Evolutionary conservation across 2,329 filamentous ascomycete species (phyloP).

Genomic region (Atkinsonella hypoxylon): DNA sequence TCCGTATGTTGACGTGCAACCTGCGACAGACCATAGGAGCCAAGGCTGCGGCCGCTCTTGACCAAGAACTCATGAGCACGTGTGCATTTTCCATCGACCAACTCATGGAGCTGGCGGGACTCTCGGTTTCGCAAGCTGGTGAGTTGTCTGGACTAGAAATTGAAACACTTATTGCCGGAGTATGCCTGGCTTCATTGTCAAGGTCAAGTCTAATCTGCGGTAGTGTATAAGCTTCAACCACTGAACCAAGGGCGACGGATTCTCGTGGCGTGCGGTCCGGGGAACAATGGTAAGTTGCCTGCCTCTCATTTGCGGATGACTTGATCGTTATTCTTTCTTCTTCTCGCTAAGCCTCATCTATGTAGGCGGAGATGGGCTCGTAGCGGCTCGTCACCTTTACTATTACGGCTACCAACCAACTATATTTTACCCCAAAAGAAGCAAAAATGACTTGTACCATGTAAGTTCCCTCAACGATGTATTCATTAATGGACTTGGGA

Average conservation of each 20-base stretch:
- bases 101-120: slow-evolving; percentile 89
- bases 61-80: slow-evolving; percentile 85
- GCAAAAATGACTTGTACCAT: slow-evolving; percentile 82
- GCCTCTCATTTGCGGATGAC: not conserved
- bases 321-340: not conserved
- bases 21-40: slow-evolving; percentile 64
- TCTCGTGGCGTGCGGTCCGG: slow-evolving; percentile 83
- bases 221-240: slow-evolving; percentile 79
- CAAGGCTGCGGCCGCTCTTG: slow-evolving; percentile 77
- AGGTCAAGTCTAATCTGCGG: not conserved
- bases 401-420: slow-evolving; percentile 86
- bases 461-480: slow-evolving; percentile 28
- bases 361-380: slow-evolving; percentile 84
- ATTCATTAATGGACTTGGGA: too few species aligned
- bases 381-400: slow-evolving; percentile 81
- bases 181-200: not conserved
- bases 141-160: slow-evolving; percentile 11
- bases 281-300: slow-evolving; percentile 46
- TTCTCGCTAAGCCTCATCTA: not conserved
- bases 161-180: too few species aligned
- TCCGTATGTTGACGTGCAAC: not conserved
- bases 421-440: slow-evolving; percentile 86
- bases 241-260: slow-evolving; percentile 57
- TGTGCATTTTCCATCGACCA: slow-evolving; percentile 89
- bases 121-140: slow-evolving; percentile 88